Conservation (phyloP, 176 grass and related monocot species). For the Zoysia japonica region DNA sequence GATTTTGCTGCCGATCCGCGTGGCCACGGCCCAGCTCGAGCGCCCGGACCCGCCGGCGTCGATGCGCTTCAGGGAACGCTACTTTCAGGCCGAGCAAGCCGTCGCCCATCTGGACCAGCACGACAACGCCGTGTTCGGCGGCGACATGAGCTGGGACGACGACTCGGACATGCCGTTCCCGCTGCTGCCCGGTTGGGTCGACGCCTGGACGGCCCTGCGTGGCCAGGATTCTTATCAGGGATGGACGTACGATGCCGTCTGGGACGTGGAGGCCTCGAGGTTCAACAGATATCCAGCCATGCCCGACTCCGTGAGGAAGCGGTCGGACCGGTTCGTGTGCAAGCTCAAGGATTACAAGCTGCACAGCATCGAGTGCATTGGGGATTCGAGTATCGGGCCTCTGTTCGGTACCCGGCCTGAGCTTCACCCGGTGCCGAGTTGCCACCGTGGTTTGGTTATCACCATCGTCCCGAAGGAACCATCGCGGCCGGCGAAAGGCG, state of each 20-base stretch:
- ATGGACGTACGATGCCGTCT: not conserved
- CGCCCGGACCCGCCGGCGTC: not conserved
- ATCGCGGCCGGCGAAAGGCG: too few relatives aligned
- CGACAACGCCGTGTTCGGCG: not conserved
- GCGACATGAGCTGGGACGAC: not conserved
- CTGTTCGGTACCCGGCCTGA: not conserved
- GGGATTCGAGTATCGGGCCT: not conserved
- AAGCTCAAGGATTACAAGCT: not conserved
- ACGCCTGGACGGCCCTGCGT: not conserved
- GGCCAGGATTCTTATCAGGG: not conserved
- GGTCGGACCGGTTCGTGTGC: not conserved
- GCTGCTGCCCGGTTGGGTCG: not conserved
- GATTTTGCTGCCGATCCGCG: slow-evolving; percentile 3
- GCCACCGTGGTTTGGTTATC: slow-evolving; percentile 34
- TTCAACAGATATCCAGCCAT: not conserved
- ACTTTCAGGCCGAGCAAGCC: not conserved
- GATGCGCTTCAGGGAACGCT: slow-evolving; percentile 1
- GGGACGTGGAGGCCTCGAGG: not conserved
- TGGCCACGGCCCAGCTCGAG: slow-evolving; percentile 16
- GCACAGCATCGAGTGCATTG: not conserved
- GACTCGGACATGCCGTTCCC: not conserved
- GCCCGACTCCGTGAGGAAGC: not conserved
- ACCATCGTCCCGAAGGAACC: slow-evolving; percentile 24
- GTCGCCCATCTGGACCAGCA: not conserved
- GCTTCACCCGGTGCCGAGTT: not conserved